Base-by-base conservation (phyloP, 106 monocot species). In the Dendrobium nobile region DNA sequence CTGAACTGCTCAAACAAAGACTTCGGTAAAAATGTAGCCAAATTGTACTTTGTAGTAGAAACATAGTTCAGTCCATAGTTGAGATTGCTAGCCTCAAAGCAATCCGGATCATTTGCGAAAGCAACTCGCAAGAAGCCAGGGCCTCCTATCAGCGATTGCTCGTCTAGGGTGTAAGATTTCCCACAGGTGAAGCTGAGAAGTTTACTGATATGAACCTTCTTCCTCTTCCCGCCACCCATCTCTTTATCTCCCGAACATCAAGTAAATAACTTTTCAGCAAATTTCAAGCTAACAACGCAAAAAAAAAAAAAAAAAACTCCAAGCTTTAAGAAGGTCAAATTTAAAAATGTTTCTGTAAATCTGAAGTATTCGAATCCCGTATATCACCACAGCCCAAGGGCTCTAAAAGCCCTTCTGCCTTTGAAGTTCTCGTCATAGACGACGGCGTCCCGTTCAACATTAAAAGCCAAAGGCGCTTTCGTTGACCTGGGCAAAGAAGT, bases 1-100 rank as follows among this genome's bases (percentile, higher is more conserved):
- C 96, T 88, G 77, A 96, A 96, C 79, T 96, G 96, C 85, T 96
- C 96, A 67, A 93, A 96, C 80, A 96, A 73, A 11, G 96, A 91
- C 73, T 96, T 96, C 45, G 96, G 96, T 2, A 96, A 0, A 75
- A 96, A 93, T 2, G 93, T 91, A 7, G 75, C 90, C 64, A 96
- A 31, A 18, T 79, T 93, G 56, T 96, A 96, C 73, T 96, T 96
- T 54, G 93, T 92, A 1, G 96, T 96, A 7, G 96, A 93, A 47
- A 96, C 90, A 48, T 92, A 88, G 47, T 96, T 96, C 75, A 47
- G 56, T n/a, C 55, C 77, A 74, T 92, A 92, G 3, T 80, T 78
- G 2, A 87, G 61, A 37, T 64, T 80, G 0, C 9, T 58, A 8
- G 88, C 90, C 51, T 93, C 90, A 15, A 80, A 58, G 56, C 88